Base-by-base conservation (phyloP, 2,329 filamentous ascomycete genomes). In the Pyrenophora teres region DNA sequence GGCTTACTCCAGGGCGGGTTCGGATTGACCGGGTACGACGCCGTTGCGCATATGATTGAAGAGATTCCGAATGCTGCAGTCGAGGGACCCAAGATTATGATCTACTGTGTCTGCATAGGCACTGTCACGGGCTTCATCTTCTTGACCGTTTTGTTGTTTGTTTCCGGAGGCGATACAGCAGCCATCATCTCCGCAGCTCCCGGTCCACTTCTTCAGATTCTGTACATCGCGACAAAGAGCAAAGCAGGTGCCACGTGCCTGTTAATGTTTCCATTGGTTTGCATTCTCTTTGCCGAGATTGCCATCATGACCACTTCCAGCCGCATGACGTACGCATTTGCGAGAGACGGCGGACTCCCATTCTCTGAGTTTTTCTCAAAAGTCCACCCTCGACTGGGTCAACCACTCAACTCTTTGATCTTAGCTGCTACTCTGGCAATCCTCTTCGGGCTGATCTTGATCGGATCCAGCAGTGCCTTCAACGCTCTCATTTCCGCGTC, bases 401-500 rank as follows among this genome's bases (percentile, higher is more conserved):
- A 89, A 1, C 88, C 88, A 0, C 72, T 91, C 12, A 88, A 90
- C 61, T 81, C 87, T 0, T 74, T 90, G 1, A 76, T 84, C 10
- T 77, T 89, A 43, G 86, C 84, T 2, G 78, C 82, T 0, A 74
- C 73, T 3, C 78, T 87, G 39, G 84, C 89, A 1, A 79, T 89
- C 49, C 77, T 89, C 10, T 88, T 90, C 50, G 87, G 87, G 0
- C 80, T 83, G 51, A 86, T 90, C 55, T 88, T 89, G 69, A 78
- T 91, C 2, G 87, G 86, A 0, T 88, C 85, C 2, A 77, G 74
- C 41, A 83, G 81, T 52, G 87, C 87, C 0, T 89, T 90, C 72
- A 89, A 87, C 36, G 87, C 87, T 12, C 88, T 90, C 60, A 80
- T 88, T 1, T 84, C 86, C 0, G 83, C 87, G 0, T 87, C 86